phyloP scores from a whole-genome alignment of 345 rosid species.

The Pugionium dolabratum region DNA sequence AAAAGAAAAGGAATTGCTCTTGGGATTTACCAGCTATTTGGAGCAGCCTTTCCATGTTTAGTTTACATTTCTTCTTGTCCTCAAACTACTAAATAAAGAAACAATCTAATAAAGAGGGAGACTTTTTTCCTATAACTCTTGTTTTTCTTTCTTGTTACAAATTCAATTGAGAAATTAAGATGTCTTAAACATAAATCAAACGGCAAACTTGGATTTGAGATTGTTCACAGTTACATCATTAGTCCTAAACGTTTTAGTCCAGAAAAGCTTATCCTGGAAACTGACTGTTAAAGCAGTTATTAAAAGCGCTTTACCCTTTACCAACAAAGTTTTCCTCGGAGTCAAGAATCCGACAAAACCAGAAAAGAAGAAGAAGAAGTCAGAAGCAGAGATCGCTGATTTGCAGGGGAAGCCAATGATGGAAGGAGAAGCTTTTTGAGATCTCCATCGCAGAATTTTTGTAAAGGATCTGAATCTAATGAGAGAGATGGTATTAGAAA shows the following conservation, averaged over 20 bases:
- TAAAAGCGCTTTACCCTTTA: slow-evolving; percentile 53
- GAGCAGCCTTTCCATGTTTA: slow-evolving; percentile 52
- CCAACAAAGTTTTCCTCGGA: slow-evolving; percentile 55
- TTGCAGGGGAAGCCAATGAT: slow-evolving; percentile 82
- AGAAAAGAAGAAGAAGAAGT: slow-evolving; percentile 69
- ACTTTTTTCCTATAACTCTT: not conserved
- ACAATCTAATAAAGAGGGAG: slow-evolving; percentile 21
- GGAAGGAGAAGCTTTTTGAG: slow-evolving; percentile 39
- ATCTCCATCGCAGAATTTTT: slow-evolving; percentile 72
- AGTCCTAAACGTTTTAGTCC: slow-evolving; percentile 55
- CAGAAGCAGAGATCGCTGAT: slow-evolving; percentile 51
- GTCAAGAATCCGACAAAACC: slow-evolving; percentile 66
- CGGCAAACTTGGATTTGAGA: slow-evolving; percentile 55
- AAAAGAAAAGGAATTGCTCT: slow-evolving; percentile 63
- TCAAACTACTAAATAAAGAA: slow-evolving; percentile 29
- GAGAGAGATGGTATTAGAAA: slow-evolving; percentile 44
- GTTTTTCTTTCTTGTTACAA: too few species aligned
- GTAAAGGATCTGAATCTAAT: slow-evolving; percentile 61
- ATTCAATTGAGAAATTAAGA: not conserved
- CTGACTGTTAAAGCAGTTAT: slow-evolving; percentile 73
- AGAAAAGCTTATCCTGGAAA: slow-evolving; percentile 52
- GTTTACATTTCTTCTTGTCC: slow-evolving; percentile 6
- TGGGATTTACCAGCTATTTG: slow-evolving; percentile 62
- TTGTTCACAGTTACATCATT: slow-evolving; percentile 43
- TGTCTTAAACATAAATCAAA: slow-evolving; percentile 15